phyloP scores from a whole-genome alignment of 139 green algal species.

The Zygnema cylindricum region DNA sequence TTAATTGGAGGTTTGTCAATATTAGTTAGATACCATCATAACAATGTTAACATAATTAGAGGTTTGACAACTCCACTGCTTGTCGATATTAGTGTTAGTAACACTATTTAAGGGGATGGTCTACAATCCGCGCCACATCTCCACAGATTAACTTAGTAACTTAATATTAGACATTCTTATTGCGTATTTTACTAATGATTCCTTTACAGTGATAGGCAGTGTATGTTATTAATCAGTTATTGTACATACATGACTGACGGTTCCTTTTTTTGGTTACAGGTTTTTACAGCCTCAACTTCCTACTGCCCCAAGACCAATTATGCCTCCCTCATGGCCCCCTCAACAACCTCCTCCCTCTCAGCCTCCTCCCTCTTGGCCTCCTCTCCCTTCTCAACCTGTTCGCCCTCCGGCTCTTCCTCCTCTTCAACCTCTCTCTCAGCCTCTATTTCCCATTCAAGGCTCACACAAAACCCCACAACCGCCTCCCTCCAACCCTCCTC shows the following conservation, averaged over 20 bases:
- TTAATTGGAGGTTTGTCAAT: too few relatives aligned
- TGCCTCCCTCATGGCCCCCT: not conserved
- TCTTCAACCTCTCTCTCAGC: not conserved
- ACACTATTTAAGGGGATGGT: too few relatives aligned
- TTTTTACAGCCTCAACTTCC: not conserved
- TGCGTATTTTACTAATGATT: not conserved
- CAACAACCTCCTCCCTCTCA: not conserved
- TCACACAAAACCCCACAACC: not conserved
- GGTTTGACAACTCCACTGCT: too few relatives aligned
- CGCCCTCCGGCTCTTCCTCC: not conserved
- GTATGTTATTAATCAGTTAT: not conserved
- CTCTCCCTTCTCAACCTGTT: not conserved
- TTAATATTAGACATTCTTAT: too few relatives aligned
- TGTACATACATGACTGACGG: not conserved
- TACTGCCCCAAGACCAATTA: not conserved
- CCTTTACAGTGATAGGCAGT: not conserved
- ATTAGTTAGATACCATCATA: too few relatives aligned
- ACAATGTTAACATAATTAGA: too few relatives aligned
- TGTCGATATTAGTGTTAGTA: too few relatives aligned
- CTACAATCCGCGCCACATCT: too few relatives aligned
- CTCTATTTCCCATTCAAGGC: not conserved
- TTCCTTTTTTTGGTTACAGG: not conserved
- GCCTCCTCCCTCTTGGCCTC: not conserved
- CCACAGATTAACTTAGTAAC: too few relatives aligned
- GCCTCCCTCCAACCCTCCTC: not conserved